These are phyloP conservation scores for Astrothelium subdiscretum DNA, from an alignment of 495 filamentous ascomycete genomes.

Conservation along the genomic window DNA sequence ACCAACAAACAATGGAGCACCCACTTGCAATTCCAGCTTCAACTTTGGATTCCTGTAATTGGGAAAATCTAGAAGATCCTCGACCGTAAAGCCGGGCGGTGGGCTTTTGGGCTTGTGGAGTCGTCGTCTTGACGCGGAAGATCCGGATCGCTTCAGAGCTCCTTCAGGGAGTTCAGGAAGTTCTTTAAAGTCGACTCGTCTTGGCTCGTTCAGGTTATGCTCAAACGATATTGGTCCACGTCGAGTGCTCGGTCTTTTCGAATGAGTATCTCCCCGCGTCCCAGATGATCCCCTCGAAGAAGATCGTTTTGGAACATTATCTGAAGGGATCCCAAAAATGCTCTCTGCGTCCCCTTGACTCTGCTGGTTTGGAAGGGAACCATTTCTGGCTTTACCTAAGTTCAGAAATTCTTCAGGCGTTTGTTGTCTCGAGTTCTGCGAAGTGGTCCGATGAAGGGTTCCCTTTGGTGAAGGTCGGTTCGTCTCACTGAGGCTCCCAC, in stretches of 20 bases:
- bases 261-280: background rate
- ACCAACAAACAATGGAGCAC: constrained; percentile 30
- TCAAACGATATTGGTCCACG: constrained; percentile 12
- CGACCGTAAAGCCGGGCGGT: background rate
- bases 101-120: background rate
- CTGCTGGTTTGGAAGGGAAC: background rate
- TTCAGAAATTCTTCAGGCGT: constrained; percentile 1
- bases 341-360: background rate
- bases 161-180: constrained; percentile 25
- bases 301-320: background rate
- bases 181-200: constrained; percentile 26
- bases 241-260: constrained; percentile 6
- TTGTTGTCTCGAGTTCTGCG: background rate
- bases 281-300: background rate
- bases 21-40: constrained; percentile 24
- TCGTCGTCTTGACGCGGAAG: constrained; percentile 1
- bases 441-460: constrained; percentile 2
- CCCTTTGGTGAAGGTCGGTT: background rate
- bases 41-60: constrained; percentile 27
- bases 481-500: background rate
- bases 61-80: constrained; percentile 28
- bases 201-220: constrained; percentile 21
- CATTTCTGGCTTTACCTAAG: background rate
- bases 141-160: constrained; percentile 19
- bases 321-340: background rate